Evolutionary conservation across 306 rosid genomes (phyloP).

Genomic region (Arachis hypogaea): DNA sequence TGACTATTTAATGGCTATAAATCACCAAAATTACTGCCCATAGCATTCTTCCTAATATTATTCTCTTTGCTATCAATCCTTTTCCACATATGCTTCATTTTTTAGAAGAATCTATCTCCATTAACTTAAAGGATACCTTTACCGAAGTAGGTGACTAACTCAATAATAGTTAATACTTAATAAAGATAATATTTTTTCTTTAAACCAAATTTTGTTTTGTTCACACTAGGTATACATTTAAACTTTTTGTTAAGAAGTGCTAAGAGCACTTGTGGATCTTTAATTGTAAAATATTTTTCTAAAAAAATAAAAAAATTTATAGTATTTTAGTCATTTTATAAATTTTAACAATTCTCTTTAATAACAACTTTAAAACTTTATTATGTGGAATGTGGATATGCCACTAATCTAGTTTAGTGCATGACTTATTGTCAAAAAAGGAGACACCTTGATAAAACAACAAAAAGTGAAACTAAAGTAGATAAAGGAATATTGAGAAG

Average conservation of each 20-base stretch:
- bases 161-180: no score
- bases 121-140: background rate
- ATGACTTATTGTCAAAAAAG: background rate
- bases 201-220: background rate
- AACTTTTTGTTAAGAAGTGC: no score
- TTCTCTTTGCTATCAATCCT: background rate
- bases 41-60: no score
- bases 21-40: no score
- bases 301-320: no score
- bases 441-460: background rate
- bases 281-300: no score
- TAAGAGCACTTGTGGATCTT: no score
- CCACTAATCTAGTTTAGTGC: background rate
- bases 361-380: no score
- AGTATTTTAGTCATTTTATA: no score
- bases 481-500: background rate
- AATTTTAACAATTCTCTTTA: no score
- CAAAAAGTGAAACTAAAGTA: conserved; percentile 3
- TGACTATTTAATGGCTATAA: no score
- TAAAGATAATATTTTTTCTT: no score
- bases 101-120: conserved; percentile 2
- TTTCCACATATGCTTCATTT: background rate
- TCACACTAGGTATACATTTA: background rate
- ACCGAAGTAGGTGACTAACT: background rate
- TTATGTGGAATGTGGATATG: background rate